A percentile compares a stretch with the other conserved stretches of the same genome.
phyloP scores from a whole-genome alignment of 805 yeast genomes.

The Starmerella vaccinii region DNA sequence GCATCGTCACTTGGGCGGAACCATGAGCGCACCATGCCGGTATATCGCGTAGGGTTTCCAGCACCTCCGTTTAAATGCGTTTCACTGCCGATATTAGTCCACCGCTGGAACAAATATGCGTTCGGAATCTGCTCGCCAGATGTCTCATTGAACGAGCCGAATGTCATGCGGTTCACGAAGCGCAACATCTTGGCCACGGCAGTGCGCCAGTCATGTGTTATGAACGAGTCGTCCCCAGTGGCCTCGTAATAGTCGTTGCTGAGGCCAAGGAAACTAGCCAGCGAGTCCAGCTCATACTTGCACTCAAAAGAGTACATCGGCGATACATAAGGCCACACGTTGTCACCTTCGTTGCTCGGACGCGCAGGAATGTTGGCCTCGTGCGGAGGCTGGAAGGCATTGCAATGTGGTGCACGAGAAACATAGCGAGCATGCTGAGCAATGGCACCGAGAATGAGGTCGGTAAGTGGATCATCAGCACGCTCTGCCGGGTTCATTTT shows the following conservation, averaged over 20 bases:
- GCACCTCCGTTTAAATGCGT: constrained; percentile 68
- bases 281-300: constrained; percentile 77
- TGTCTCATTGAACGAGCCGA: constrained; percentile 36
- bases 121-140: constrained; percentile 41
- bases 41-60: constrained; percentile 69
- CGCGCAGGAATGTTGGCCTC: constrained; percentile 26
- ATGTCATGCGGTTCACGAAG: constrained; percentile 12
- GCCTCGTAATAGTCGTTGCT: constrained; percentile 57
- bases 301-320: constrained; percentile 74
- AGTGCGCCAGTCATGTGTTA: constrained; percentile 43
- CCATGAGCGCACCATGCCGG: constrained; percentile 69
- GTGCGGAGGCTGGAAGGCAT: constrained; percentile 81
- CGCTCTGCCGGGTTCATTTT: constrained; percentile 35
- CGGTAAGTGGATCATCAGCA: constrained; percentile 31
- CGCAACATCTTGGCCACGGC: constrained; percentile 48
- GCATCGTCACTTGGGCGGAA: constrained; percentile 88
- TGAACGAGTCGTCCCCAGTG: constrained; percentile 36
- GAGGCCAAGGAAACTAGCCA: constrained; percentile 70
- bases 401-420: constrained; percentile 63
- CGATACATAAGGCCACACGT: constrained; percentile 58
- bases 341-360: constrained; percentile 35
- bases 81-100: constrained; percentile 68
- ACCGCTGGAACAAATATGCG: constrained; percentile 59
- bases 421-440: constrained; percentile 64
- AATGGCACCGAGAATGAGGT: constrained; percentile 65